Conservation (phyloP, 2,329 filamentous ascomycete species). For the Sporothrix schenckii region DNA sequence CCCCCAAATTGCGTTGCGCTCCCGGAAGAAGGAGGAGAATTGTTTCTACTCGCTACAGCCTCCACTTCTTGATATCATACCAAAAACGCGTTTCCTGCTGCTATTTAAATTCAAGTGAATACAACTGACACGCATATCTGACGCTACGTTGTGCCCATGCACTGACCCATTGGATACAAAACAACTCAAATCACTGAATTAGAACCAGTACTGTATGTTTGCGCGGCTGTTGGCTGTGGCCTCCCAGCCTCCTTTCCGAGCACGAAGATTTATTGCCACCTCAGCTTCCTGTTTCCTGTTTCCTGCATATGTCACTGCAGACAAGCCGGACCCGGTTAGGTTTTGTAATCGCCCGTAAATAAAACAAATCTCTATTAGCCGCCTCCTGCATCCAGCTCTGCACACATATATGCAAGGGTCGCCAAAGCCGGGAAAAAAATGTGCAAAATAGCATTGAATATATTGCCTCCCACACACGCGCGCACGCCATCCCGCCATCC, state of each 20-base stretch:
- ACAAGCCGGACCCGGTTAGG: neutral
- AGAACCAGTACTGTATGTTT: neutral
- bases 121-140: neutral
- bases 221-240: neutral
- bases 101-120: neutral
- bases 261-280: neutral
- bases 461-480: constrained; percentile 2
- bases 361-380: neutral
- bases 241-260: neutral
- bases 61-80: neutral
- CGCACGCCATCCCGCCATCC: neutral
- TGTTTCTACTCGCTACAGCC: neutral
- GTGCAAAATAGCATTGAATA: constrained; percentile 5
- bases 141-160: neutral
- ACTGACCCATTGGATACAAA: neutral
- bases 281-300: neutral
- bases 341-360: neutral
- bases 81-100: neutral
- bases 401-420: constrained; percentile 14
- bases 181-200: neutral
- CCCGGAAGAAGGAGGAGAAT: neutral
- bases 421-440: neutral
- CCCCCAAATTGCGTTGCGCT: constrained; percentile 18
- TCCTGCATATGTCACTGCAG: neutral
- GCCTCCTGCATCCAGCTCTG: neutral